Base-by-base conservation (phyloP, 2,329 filamentous ascomycete species). In the Falciphora oryzae region DNA sequence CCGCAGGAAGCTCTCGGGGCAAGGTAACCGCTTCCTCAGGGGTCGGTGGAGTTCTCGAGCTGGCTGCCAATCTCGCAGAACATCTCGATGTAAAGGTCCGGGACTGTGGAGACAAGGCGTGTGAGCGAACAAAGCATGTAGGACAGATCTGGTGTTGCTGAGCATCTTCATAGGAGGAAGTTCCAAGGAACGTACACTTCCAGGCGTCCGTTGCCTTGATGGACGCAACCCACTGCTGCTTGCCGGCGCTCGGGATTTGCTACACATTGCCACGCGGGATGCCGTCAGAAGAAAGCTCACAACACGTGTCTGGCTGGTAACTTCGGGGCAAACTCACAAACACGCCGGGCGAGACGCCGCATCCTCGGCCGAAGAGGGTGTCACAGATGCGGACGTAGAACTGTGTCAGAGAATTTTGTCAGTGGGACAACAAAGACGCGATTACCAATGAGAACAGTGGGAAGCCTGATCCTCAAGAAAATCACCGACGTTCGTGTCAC, bases 221-320 rank as follows among this genome's bases (percentile, higher is more conserved):
- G 16, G 18, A 32, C 29, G 58, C 58, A 29, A 59, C 58, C 58
- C 58, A 60, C 31, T 35, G 31, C 58, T n/a, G 58, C 58, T 60
- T 60, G 1, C 58, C 58, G 11, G 31, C 58, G 7, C 29, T 35
- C 22, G 58, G 31, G 22, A 35, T 60, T 60, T 35, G 29, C 31
- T 60, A 10, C 25, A 13, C 13, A n/a, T 35, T 1, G 6, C 16
- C 18, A 25, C 6, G 14, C 11, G 6, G 11, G 18, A 59, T 8
- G 3, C 16, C n/a, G 10, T 22, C 7, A 59, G n/a, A 11, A 32
- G 3, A 31, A 16, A 7, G 10, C 3, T 59, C 28, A 31, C 14
- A n/a, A 28, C 13, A 4, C n/a, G 2, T 8, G 14, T 3, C 57
- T 0, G 22, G 28, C n/a, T n/a, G n/a, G n/a, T n/a, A n/a, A n/a